Percentiles rank a stretch among this genome's conserved stretches.
Evolutionary conservation across 306 rosid species (phyloP).

Genomic region (Fagus sylvatica): DNA sequence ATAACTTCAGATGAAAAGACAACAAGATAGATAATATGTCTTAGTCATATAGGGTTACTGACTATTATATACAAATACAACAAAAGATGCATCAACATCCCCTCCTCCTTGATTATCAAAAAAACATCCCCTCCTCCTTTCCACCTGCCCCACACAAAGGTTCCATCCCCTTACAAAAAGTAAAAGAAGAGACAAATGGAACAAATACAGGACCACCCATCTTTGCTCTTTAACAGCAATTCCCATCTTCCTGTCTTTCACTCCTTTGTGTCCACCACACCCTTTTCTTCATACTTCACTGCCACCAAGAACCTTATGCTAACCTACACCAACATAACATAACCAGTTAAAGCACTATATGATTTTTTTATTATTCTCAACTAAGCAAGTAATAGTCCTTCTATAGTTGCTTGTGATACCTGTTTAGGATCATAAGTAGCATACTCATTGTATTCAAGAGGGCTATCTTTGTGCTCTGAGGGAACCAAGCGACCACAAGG

Average conservation of each 20-base stretch:
- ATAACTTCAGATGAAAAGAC: too few relatives aligned
- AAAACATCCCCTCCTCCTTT: not conserved
- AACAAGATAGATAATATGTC: too few relatives aligned
- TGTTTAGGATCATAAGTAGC: conserved; percentile 72
- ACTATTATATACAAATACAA: conserved; percentile 1
- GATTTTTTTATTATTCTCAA: not conserved
- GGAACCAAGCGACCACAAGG: conserved; percentile 67
- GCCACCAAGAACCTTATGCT: conserved; percentile 75
- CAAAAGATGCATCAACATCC: not conserved
- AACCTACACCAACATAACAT: conserved; percentile 34
- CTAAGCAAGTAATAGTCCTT: not conserved
- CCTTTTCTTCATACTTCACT: conserved; percentile 70
- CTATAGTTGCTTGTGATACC: conserved; percentile 30
- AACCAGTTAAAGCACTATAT: not conserved
- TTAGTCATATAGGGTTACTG: not conserved
- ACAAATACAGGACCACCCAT: not conserved
- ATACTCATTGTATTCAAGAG: conserved; percentile 73
- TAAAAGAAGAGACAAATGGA: not conserved
- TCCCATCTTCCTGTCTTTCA: not conserved
- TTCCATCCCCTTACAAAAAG: not conserved
- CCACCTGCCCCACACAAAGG: not conserved
- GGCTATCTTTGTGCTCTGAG: conserved; percentile 63
- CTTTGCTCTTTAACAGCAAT: not conserved
- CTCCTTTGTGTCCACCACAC: conserved; percentile 48
- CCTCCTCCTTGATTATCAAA: not conserved